Evolutionary conservation across 129 eudicot genomes (phyloP).

Genomic region (Flaveria sonorensis): DNA sequence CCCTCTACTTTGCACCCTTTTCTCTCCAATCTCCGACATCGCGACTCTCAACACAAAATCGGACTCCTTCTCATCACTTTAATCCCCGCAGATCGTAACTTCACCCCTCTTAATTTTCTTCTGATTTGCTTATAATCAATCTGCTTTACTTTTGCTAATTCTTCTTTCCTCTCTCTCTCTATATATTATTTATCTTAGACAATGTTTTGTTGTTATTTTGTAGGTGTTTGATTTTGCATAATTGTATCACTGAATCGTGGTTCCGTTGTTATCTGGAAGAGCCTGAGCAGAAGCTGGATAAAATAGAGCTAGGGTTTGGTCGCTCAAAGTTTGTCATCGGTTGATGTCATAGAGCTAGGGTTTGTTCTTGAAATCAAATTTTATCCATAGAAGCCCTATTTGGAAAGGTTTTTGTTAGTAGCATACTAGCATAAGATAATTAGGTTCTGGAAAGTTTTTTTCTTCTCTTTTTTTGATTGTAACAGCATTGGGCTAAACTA

Average conservation of each 20-base stretch:
- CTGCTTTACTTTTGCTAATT: no score
- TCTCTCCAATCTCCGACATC: no score
- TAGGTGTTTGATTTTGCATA: constrained; percentile 1
- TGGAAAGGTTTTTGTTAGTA: constrained; percentile 18
- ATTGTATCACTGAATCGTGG: constrained; percentile 2
- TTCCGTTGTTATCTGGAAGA: constrained; percentile 16
- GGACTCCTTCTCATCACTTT: no score
- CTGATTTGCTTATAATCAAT: no score
- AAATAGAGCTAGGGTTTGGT: not conserved
- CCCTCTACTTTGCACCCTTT: no score
- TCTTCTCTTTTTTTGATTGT: constrained; percentile 11
- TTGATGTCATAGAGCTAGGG: constrained; percentile 35
- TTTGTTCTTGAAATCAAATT: constrained; percentile 23
- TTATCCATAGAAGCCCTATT: constrained; percentile 1
- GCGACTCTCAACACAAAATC: no score
- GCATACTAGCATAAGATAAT: not conserved
- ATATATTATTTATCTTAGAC: not conserved
- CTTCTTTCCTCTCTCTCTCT: no score
- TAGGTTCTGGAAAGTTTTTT: not conserved
- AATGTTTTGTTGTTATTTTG: not conserved
- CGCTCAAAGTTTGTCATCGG: not conserved
- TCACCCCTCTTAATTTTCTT: no score
- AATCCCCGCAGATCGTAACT: no score
- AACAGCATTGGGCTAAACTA: constrained; percentile 29
- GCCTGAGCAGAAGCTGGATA: constrained; percentile 7